phyloP scores from a whole-genome alignment of 2,329 filamentous ascomycete species.

The Rhynchosporium agropyri region DNA sequence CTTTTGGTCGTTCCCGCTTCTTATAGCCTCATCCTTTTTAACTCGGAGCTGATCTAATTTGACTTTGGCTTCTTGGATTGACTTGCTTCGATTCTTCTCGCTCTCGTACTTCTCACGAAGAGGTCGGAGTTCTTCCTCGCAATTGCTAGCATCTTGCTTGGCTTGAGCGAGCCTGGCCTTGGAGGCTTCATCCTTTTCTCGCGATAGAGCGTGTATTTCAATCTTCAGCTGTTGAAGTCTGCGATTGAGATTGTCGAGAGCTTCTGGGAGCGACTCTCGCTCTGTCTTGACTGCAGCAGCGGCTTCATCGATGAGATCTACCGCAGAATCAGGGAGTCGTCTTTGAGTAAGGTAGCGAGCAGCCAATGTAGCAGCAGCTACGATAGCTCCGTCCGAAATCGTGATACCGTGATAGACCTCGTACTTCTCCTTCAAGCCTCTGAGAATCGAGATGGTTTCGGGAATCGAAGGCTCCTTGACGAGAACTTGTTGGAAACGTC shows the following conservation, averaged over 20 bases:
- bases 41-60: slow-evolving; percentile 91
- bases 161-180: slow-evolving; percentile 80
- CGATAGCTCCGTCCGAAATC: slow-evolving; percentile 91
- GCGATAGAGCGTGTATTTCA: slow-evolving; percentile 91
- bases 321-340: slow-evolving; percentile 91
- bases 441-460: slow-evolving; percentile 96
- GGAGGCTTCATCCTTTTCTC: slow-evolving; percentile 93
- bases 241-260: slow-evolving; percentile 91
- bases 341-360: slow-evolving; percentile 90
- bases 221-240: slow-evolving; percentile 90
- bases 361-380: slow-evolving; percentile 86
- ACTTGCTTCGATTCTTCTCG: slow-evolving; percentile 86
- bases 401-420: slow-evolving; percentile 98
- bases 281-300: slow-evolving; percentile 95
- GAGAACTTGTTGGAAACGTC: slow-evolving; percentile 96
- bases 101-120: slow-evolving; percentile 94
- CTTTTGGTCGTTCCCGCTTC: slow-evolving; percentile 79
- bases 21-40: slow-evolving; percentile 91
- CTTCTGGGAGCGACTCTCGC: slow-evolving; percentile 93
- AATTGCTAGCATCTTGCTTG: slow-evolving; percentile 88
- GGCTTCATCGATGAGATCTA: slow-evolving; percentile 94
- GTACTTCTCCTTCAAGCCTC: slow-evolving; percentile 96
- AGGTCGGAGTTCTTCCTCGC: slow-evolving; percentile 88
- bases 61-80: slow-evolving; percentile 91
- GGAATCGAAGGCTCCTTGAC: slow-evolving; percentile 89